phyloP scores from a whole-genome alignment of 202 grass and related monocot genomes.

The Dendrocalamus latiflorus region DNA sequence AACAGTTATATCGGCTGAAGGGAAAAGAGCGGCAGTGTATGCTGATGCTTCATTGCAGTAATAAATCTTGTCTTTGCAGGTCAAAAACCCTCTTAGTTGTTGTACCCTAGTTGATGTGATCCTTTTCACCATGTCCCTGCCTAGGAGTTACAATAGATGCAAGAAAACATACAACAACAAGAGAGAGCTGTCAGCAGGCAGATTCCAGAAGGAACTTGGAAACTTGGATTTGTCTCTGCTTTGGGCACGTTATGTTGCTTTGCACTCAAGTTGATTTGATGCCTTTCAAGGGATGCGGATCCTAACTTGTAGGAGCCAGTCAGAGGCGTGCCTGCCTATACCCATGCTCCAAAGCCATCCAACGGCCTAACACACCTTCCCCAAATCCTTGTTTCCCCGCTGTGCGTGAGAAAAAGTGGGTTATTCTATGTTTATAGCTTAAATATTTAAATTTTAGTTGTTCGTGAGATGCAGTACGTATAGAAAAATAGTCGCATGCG shows the following conservation, averaged over 20 bases:
- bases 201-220: slow-evolving; percentile 9
- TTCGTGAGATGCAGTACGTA: too few species aligned
- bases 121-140: not conserved
- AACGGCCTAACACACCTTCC: too few species aligned
- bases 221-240: slow-evolving; percentile 11
- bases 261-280: slow-evolving; percentile 32
- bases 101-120: not conserved
- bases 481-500: too few species aligned
- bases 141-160: not conserved
- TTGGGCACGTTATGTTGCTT: slow-evolving; percentile 4
- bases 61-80: not conserved
- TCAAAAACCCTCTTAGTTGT: not conserved
- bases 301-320: too few species aligned
- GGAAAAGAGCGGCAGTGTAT: not conserved
- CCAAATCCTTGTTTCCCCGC: too few species aligned
- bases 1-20: not conserved
- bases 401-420: too few species aligned
- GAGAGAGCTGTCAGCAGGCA: slow-evolving; percentile 23
- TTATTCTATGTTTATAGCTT: too few species aligned
- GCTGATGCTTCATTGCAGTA: not conserved
- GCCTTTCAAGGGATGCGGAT: not conserved
- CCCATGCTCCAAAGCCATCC: too few species aligned
- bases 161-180: not conserved
- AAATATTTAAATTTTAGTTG: too few species aligned
- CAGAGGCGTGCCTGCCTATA: too few species aligned